Evolutionary conservation across 2,329 filamentous ascomycete species (phyloP), one percentile per base, ranked within the genome.

Genomic region (Bipolaris sorokiniana): DNA sequence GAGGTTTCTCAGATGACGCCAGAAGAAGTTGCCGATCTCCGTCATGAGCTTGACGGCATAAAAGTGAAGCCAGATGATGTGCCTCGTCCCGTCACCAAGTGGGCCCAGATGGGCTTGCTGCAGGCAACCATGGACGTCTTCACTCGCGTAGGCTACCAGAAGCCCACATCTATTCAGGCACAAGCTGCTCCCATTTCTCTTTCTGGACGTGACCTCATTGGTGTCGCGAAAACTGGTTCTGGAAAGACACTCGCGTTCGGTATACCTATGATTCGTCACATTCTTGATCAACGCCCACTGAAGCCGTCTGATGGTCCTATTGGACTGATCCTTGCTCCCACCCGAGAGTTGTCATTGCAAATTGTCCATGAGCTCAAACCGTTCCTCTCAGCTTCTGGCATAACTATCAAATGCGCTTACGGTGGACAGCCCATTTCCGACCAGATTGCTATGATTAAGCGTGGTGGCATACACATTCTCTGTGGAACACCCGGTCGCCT

Each of bases 171-270:
- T 0, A 98, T 99, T 67, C 95, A 99, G 77, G 89, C 93, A 77
- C 95, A 99, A 77, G 95, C 95, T 2, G 88, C 98, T 58, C 95
- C 95, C 1, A 89, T 92, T 9, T 91, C 97, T 69, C 97, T 98
- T 91, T 96, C 93, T 26, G 95, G 95, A 9, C 87, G 92, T 65
- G 95, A 99, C 80, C 90, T 97, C 36, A 92, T 99, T 62, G 95
- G 93, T 64, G 92, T 99, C 51, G 95, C 95, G 16, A 98, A 98
- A 80, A 99, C 95, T 23, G 95, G 95, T 5, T 98, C 95, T 23
- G 95, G 95, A 74, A 99, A 99, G 80, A 99, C 95, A 0, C 88
- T 98, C 68, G 95, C 95, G 5, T 99, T 98, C 74, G 80, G 97
- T 28, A 84, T 99, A 42, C 95, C 95, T 36, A 97, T 98, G 92